These are phyloP conservation scores for Lachnellula cervina DNA, from an alignment of 2,329 filamentous ascomycete species.

Conservation along the genomic window DNA sequence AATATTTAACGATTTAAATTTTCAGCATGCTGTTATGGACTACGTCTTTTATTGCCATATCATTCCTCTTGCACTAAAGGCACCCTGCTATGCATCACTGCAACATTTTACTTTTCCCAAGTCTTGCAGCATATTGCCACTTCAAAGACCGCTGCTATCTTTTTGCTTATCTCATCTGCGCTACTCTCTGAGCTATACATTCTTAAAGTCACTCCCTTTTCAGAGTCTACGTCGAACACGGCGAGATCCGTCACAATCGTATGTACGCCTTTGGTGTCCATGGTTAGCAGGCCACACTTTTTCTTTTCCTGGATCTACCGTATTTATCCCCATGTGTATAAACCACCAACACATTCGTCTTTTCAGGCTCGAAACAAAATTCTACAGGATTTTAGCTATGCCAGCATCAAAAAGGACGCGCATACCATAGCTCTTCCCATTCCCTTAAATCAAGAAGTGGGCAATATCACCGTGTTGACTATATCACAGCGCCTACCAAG, in stretches of 20 bases:
- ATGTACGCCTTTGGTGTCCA: no score
- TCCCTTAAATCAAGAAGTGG: conserved; percentile 86
- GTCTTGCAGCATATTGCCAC: neutral
- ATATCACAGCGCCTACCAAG: conserved; percentile 50
- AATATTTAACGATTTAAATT: no score
- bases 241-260: conserved; percentile 72
- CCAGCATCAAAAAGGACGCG: no score
- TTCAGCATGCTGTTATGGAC: no score
- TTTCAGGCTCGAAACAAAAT: conserved; percentile 65
- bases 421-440: conserved; percentile 66
- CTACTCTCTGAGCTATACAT: neutral
- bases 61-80: no score
- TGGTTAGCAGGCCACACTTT: no score
- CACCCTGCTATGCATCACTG: no score
- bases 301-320: no score
- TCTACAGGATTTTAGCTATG: conserved; percentile 32
- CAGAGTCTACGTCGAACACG: conserved; percentile 58
- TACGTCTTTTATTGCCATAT: no score
- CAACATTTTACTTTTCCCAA: neutral
- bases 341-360: no score
- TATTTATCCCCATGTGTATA: no score
- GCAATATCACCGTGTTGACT: conserved; percentile 72
- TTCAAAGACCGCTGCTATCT: neutral
- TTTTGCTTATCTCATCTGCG: neutral
- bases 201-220: neutral